Percentiles rank a stretch among this genome's conserved stretches.
phyloP scores from a whole-genome alignment of 176 grass and related monocot species.

The Tillandsia fasciculata region DNA sequence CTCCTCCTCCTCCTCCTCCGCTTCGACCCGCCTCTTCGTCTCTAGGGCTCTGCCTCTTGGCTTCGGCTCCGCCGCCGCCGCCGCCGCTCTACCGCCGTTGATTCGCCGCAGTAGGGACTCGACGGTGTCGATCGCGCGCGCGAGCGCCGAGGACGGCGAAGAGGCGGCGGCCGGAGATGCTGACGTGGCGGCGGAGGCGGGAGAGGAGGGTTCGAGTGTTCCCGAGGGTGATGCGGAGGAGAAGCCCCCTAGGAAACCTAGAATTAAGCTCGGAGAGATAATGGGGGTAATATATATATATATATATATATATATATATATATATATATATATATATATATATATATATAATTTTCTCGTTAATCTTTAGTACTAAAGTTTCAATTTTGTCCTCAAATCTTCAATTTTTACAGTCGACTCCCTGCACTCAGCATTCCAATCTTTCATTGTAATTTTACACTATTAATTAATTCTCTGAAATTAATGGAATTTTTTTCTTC shows the following conservation, averaged over 20 bases:
- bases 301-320: conserved; percentile 39
- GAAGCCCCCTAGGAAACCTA: conserved; percentile 36
- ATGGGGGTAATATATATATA: conserved; percentile 54
- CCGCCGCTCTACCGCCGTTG: background rate
- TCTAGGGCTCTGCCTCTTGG: conserved; percentile 17
- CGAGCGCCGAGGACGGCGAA: conserved; percentile 35
- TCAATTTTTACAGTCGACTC: too few relatives aligned
- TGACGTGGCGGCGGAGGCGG: conserved; percentile 21
- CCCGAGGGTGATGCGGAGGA: conserved; percentile 24
- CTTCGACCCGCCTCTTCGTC: conserved; percentile 17
- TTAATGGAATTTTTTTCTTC: conserved; percentile 6
- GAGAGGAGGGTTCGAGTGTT: conserved; percentile 1
- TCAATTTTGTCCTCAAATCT: too few relatives aligned
- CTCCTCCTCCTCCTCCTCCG: conserved; percentile 24
- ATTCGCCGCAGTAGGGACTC: conserved; percentile 17
- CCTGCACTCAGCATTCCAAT: background rate
- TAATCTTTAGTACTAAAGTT: too few relatives aligned
- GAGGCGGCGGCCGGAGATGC: conserved; percentile 16
- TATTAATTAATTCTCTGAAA: background rate
- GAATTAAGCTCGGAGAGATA: conserved; percentile 73
- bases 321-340: conserved; percentile 40
- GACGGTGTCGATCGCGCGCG: conserved; percentile 12
- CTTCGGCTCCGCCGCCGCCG: background rate
- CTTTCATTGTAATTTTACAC: background rate
- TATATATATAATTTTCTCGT: conserved; percentile 18